phyloP scores from a whole-genome alignment of 176 grass and related monocot genomes.

The Otatea glauca region DNA sequence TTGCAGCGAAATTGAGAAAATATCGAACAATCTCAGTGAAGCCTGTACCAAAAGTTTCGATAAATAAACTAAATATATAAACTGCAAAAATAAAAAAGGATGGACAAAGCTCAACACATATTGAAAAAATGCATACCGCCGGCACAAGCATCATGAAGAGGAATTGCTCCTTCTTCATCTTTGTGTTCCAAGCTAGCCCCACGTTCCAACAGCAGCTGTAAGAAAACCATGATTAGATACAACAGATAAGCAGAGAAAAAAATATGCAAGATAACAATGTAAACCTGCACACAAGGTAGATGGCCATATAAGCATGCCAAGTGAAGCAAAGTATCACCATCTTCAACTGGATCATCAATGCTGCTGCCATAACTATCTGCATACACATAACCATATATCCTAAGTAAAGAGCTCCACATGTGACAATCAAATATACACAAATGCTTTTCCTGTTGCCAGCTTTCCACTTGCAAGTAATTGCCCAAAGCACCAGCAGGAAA shows the following conservation, averaged over 20 bases:
- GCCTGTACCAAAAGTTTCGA: slow-evolving; percentile 48
- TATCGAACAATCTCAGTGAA: slow-evolving; percentile 76
- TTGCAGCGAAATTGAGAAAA: slow-evolving; percentile 72
- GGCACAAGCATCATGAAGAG: slow-evolving; percentile 98
- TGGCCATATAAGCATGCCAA: slow-evolving; percentile 95
- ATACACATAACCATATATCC: slow-evolving; percentile 16
- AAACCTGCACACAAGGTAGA: slow-evolving; percentile 92
- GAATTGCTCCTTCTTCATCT: slow-evolving; percentile 96
- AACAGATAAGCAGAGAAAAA: slow-evolving; percentile 1
- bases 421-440: slow-evolving; percentile 10
- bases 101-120: not conserved
- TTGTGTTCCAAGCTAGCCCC: slow-evolving; percentile 85
- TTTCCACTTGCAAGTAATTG: slow-evolving; percentile 20
- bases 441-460: not conserved
- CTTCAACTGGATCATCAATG: slow-evolving; percentile 98
- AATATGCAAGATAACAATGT: slow-evolving; percentile 23
- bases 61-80: slow-evolving; percentile 19
- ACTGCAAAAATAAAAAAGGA: not conserved
- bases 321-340: slow-evolving; percentile 96
- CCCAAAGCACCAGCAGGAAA: not conserved
- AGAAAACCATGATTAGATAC: slow-evolving; percentile 14
- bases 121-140: slow-evolving; percentile 58
- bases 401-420: slow-evolving; percentile 8
- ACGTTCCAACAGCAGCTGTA: slow-evolving; percentile 69
- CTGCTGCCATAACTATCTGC: slow-evolving; percentile 69